Evolutionary conservation across 495 filamentous ascomycete genomes (phyloP).

Genomic region (Niebla homalea): DNA sequence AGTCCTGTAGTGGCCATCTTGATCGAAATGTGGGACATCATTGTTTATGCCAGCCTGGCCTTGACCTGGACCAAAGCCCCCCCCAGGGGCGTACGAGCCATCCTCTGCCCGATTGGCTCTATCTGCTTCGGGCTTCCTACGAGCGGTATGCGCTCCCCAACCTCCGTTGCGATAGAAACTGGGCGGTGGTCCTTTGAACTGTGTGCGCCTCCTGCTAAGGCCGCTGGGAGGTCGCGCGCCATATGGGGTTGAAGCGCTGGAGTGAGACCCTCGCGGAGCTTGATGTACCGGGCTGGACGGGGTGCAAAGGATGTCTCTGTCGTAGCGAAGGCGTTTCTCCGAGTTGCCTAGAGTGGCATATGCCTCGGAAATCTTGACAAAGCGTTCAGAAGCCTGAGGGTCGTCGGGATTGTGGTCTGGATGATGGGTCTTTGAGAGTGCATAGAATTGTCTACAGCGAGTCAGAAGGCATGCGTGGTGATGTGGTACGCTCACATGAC

Average conservation of each 20-base stretch:
- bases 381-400: conserved; percentile 58
- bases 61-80: conserved; percentile 33
- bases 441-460: conserved; percentile 63
- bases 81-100: conserved; percentile 5
- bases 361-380: conserved; percentile 75
- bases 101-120: conserved; percentile 8
- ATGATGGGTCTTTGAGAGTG: conserved; percentile 83
- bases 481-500: conserved; percentile 1
- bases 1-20: conserved; percentile 53
- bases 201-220: conserved; percentile 56
- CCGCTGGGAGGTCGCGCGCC: conserved; percentile 69
- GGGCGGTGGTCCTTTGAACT: conserved; percentile 77
- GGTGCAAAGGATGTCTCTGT: conserved; percentile 45
- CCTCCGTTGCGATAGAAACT: conserved; percentile 74
- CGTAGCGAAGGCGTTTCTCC: conserved; percentile 63
- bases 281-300: conserved; percentile 8
- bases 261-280: conserved; percentile 13
- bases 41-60: conserved; percentile 27
- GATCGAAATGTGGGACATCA: conserved; percentile 51
- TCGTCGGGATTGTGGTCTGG: conserved; percentile 79
- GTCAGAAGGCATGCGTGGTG: conserved; percentile 3
- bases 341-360: conserved; percentile 65
- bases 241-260: conserved; percentile 18
- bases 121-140: conserved; percentile 10
- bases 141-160: conserved; percentile 29